Percentiles rank a stretch among this genome's conserved stretches.
Conservation (phyloP, 805 yeast genomes). For the Zygosaccharomyces bisporus region DNA sequence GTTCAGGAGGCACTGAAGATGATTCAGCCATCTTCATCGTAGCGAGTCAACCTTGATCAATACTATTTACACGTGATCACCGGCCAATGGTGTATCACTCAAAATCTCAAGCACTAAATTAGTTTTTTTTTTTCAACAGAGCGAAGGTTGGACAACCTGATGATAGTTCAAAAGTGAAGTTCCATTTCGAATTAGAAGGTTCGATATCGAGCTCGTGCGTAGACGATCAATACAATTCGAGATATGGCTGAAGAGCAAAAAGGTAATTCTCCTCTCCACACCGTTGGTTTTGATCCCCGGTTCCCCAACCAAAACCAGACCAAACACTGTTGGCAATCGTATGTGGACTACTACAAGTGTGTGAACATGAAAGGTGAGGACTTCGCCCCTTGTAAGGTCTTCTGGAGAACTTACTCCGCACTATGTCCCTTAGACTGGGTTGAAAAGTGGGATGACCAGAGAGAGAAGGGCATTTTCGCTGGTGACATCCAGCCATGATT, state of each 20-base stretch:
- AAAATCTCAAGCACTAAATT: neutral
- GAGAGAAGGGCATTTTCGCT: constrained; percentile 58
- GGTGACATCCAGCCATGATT: constrained; percentile 43
- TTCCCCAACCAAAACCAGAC: constrained; percentile 98
- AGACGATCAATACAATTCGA: neutral
- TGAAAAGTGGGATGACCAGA: constrained; percentile 85
- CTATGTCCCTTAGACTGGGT: constrained; percentile 84
- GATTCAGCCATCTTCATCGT: constrained; percentile 11
- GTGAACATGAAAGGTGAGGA: constrained; percentile 96
- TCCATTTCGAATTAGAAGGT: neutral
- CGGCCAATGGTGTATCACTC: constrained; percentile 13
- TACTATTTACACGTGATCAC: constrained; percentile 14
- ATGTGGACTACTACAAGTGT: constrained; percentile 97
- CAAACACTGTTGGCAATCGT: constrained; percentile 96
- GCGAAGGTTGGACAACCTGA: neutral
- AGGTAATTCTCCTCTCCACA: constrained; percentile 47
- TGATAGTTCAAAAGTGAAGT: neutral
- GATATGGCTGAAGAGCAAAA: constrained; percentile 17
- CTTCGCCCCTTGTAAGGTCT: constrained; percentile 94
- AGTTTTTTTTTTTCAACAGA: neutral
- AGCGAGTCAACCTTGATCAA: neutral
- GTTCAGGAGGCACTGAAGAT: constrained; percentile 27
- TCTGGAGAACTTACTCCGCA: constrained; percentile 85
- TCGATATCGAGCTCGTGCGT: neutral
- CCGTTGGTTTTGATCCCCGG: constrained; percentile 83